phyloP scores from a whole-genome alignment of 768 basidiomycete species.

The Suillus bovinus region DNA sequence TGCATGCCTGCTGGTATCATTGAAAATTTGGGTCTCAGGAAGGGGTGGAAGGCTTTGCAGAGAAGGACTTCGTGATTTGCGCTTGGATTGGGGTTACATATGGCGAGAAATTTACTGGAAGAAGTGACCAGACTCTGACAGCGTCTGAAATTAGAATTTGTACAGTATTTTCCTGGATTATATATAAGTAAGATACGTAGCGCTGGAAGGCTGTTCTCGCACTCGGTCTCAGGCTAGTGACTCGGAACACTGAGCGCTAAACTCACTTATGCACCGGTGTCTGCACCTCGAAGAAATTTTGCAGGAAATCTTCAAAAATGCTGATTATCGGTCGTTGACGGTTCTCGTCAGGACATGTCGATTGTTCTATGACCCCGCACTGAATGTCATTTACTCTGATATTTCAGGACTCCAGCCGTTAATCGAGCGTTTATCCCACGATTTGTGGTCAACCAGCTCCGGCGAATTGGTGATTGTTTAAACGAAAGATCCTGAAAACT shows the following conservation, averaged over 20 bases:
- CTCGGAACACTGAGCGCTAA: no score
- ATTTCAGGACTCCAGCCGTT: conserved; percentile 32
- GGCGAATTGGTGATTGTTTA: conserved; percentile 2
- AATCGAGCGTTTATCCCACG: conserved; percentile 32
- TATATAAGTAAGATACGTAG: neutral
- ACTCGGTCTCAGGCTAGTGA: no score
- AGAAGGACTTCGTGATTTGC: conserved; percentile 20
- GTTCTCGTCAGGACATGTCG: conserved; percentile 32
- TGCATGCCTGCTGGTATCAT: conserved; percentile 87
- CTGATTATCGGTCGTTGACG: conserved; percentile 32
- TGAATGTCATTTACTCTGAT: conserved; percentile 33
- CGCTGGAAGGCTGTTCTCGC: neutral
- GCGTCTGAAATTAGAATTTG: neutral
- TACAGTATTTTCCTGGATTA: neutral
- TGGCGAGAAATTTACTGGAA: neutral
- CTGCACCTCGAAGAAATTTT: conserved; percentile 35
- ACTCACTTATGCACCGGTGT: conserved; percentile 34
- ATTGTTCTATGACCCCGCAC: conserved; percentile 34
- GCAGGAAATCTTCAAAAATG: conserved; percentile 32
- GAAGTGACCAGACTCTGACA: neutral
- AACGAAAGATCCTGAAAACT: neutral
- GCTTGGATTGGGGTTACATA: neutral
- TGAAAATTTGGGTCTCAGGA: conserved; percentile 66
- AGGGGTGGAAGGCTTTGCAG: conserved; percentile 39
- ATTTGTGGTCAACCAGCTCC: conserved; percentile 29